A percentile compares a stretch with the other conserved stretches of the same genome.
These are phyloP conservation scores for Paracorniculantispora psalliotae DNA, from an alignment of 2,329 filamentous ascomycete species.

Conservation along the genomic window DNA sequence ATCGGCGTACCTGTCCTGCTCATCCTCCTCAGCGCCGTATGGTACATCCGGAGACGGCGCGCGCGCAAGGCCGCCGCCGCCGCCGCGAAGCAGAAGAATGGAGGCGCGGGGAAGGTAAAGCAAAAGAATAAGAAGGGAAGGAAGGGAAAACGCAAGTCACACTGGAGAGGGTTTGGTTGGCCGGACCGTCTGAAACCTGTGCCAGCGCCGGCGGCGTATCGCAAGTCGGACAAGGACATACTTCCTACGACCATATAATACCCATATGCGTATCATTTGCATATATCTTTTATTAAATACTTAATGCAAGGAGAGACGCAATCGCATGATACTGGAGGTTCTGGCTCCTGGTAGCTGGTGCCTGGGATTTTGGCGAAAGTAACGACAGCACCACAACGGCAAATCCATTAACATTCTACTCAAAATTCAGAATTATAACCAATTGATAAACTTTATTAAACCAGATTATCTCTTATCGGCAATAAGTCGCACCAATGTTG, in stretches of 20 bases:
- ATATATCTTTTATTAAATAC: not conserved
- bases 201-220: not conserved
- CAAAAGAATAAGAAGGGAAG: not conserved
- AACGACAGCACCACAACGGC: too few species aligned
- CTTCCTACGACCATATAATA: not conserved
- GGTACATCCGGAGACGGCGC: constrained; percentile 6
- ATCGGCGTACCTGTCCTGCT: constrained; percentile 9
- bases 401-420: too few species aligned
- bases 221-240: not conserved
- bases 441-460: too few species aligned
- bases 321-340: too few species aligned
- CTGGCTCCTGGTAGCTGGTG: too few species aligned
- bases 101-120: not conserved
- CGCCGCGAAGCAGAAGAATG: not conserved
- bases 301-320: not conserved
- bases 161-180: not conserved
- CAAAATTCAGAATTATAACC: too few species aligned
- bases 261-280: not conserved
- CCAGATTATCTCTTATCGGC: too few species aligned
- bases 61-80: not conserved
- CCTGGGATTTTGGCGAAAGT: too few species aligned
- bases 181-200: constrained; percentile 1
- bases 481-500: not conserved
- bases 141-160: not conserved
- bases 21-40: not conserved